phyloP scores from a whole-genome alignment of 345 rosid genomes.

The Acer yangbiense region DNA sequence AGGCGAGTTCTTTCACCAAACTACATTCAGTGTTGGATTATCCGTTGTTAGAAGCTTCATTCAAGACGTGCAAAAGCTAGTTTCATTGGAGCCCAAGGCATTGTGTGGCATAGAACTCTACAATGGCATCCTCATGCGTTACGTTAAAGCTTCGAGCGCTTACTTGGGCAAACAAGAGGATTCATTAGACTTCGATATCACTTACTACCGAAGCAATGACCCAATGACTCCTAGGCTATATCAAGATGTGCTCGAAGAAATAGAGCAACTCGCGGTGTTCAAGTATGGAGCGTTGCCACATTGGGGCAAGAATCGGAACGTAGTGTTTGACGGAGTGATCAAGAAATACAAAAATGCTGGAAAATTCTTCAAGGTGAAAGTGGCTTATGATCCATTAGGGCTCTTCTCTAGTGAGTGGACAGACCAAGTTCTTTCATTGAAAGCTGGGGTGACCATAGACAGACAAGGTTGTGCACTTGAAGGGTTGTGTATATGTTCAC shows the following conservation, averaged over 20 bases:
- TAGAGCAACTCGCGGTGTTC: slow-evolving; percentile 76
- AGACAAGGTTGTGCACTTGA: slow-evolving; percentile 75
- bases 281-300: slow-evolving; percentile 78
- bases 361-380: slow-evolving; percentile 52
- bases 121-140: slow-evolving; percentile 76
- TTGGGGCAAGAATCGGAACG: slow-evolving; percentile 83
- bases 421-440: slow-evolving; percentile 58
- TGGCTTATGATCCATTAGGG: slow-evolving; percentile 61
- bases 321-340: slow-evolving; percentile 56
- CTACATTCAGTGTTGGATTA: slow-evolving; percentile 56
- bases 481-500: slow-evolving; percentile 69
- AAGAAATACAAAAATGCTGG: slow-evolving; percentile 46
- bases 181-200: slow-evolving; percentile 71
- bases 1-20: slow-evolving; percentile 66
- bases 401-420: slow-evolving; percentile 86
- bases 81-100: slow-evolving; percentile 44
- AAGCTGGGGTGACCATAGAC: slow-evolving; percentile 32
- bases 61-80: slow-evolving; percentile 61
- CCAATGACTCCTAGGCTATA: slow-evolving; percentile 66
- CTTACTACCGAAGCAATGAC: slow-evolving; percentile 68
- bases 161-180: slow-evolving; percentile 76
- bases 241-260: slow-evolving; percentile 69
- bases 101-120: slow-evolving; percentile 63
- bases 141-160: slow-evolving; percentile 69
- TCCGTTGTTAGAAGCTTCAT: slow-evolving; percentile 53